Conservation (phyloP, 495 filamentous ascomycete species). For the Penicillium mononematosum region DNA sequence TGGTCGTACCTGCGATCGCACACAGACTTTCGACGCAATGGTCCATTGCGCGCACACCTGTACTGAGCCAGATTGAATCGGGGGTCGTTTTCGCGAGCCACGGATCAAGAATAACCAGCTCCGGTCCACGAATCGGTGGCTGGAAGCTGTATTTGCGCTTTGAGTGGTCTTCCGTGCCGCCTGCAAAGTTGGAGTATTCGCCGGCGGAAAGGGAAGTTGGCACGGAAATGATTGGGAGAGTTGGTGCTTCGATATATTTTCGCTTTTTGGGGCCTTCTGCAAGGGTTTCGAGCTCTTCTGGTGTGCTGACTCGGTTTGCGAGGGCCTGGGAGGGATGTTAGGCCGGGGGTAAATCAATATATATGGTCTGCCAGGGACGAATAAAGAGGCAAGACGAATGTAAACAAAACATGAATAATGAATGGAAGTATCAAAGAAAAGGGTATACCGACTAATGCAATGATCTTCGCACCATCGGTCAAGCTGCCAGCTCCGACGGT, state of each 20-base stretch:
- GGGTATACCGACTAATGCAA: conserved; percentile 45
- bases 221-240: conserved; percentile 57
- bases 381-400: background rate
- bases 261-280: conserved; percentile 35
- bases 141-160: conserved; percentile 54
- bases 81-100: conserved; percentile 55
- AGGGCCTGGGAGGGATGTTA: conserved; percentile 34
- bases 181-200: conserved; percentile 58
- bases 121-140: conserved; percentile 44
- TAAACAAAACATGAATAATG: background rate
- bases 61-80: conserved; percentile 58
- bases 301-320: conserved; percentile 47
- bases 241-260: conserved; percentile 35
- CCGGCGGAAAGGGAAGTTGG: conserved; percentile 64
- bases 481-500: conserved; percentile 62
- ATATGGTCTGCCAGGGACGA: background rate
- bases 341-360: background rate
- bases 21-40: conserved; percentile 64
- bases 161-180: conserved; percentile 54
- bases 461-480: conserved; percentile 61
- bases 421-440: background rate
- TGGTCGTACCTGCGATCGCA: conserved; percentile 37
- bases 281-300: conserved; percentile 45
- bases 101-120: conserved; percentile 60
- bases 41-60: conserved; percentile 61